Base-by-base conservation (phyloP, 2,329 filamentous ascomycete species). In the Xylaria sp. region DNA sequence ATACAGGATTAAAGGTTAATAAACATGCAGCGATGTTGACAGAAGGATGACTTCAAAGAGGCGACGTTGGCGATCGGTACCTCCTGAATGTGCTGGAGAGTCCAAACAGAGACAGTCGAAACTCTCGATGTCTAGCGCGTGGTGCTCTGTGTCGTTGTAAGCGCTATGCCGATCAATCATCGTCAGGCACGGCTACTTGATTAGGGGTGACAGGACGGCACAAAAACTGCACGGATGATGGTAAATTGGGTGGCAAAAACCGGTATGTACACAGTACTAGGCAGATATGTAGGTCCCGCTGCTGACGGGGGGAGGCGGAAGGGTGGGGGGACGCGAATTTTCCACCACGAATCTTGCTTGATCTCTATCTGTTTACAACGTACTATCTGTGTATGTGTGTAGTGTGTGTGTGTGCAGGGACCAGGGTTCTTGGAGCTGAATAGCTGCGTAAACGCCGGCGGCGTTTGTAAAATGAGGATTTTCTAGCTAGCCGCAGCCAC, bases 171-270 rank as follows among this genome's bases (percentile, higher is more conserved):
- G 11, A 51, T 44, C 29, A 29, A 21, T 53, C 48, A 60, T 61
- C 50, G 48, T 38, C 62, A 63, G 62, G 60, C 49, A 62, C 59
- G 43, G 22, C 29, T 63, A 49, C 60, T 45, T 21, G 29, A 50
- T 56, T 43, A 17, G 44, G 52, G 45, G 38, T 21, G 38, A 40
- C 7, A n/a, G 16, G 4, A 16, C 46, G 44, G 13, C 19, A 22
- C 7, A 46, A 26, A 37, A 39, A 21, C 39, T 50, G 41, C n/a
- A n/a, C n/a, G n/a, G n/a, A n/a, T n/a, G n/a, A n/a, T n/a, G n/a
- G n/a, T n/a, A n/a, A n/a, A n/a, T n/a, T n/a, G n/a, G n/a, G 17
- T 18, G 40, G 40, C 40, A 43, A 8, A 43, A n/a, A 43, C 17
- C 17, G 29, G 13, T n/a, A 16, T 16, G 18, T 22, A 22, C 11